Base-by-base conservation (phyloP, 1,284 basidiomycete species). In the Veloboletus limbatus region DNA sequence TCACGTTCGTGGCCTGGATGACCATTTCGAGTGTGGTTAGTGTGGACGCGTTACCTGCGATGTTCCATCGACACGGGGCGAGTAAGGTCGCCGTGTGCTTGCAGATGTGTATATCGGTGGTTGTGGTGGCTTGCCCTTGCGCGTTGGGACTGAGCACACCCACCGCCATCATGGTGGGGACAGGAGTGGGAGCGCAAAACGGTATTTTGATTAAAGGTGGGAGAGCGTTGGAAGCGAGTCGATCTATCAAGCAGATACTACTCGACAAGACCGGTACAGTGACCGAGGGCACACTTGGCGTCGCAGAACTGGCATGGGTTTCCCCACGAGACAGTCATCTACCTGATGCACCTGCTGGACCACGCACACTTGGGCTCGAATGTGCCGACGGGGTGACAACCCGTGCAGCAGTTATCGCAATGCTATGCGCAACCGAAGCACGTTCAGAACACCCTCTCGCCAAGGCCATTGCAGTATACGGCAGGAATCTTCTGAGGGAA, bases 81-180 rank as follows among this genome's bases (percentile, higher is more conserved):
- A 89, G 81, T 64, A 94, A 88, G 63, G 75, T 98, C 49, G 91
- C 92, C 26, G 87, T 97, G 10, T 98, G 96, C 64, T 76, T 99
- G 50, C 95, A 97, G 73, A 85, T 99, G 54, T 98, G 96, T 66
- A 99, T 99, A 62, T 95, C 91, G 40, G 96, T 99, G 53, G 82
- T 99, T 47, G 97, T 99, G 35, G 95, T 99, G 46, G 97, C 97
- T 4, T 99, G 97, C 66, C 97, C 97, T 0, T 99, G 97, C 63
- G 97, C 97, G 0, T 78, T 99, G 22, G 97, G 97, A 3, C 78
- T 99, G 45, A 92, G 90, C 48, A 99, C 97, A 0, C 97, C 97
- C 0, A 99, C 97, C 0, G 97, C 97, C 1, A 95, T 99, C 68
- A 99, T 99, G 97, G 97, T 99, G 31, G 97, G 97, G 24, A 99